These are phyloP conservation scores for Xylaria acuta DNA, from an alignment of 495 filamentous ascomycete species.

Conservation along the genomic window DNA sequence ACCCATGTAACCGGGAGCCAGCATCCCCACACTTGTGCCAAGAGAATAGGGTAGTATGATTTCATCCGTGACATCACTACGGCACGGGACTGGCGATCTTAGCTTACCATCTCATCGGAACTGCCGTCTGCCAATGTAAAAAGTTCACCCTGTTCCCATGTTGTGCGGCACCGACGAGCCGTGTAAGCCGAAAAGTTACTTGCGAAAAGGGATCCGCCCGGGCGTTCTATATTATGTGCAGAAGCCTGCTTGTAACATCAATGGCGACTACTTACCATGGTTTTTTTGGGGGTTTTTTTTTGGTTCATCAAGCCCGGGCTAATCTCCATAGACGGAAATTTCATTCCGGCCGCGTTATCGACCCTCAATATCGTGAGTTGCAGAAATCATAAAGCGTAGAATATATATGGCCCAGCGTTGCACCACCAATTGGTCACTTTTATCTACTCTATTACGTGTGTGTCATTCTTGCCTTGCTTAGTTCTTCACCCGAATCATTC, in stretches of 20 bases:
- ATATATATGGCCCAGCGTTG: conserved; percentile 3
- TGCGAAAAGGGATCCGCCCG: not conserved
- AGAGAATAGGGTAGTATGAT: not conserved
- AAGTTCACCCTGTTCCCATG: not conserved
- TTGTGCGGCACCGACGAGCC: not conserved
- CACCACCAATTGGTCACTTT: not conserved
- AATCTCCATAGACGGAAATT: not conserved
- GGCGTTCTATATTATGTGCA: conserved; percentile 2
- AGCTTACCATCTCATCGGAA: not conserved
- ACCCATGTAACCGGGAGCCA: not conserved
- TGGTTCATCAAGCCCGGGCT: not conserved
- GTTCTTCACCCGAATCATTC: not conserved
- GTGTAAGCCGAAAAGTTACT: not conserved
- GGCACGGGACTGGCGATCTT: conserved; percentile 11
- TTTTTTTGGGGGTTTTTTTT: conserved; percentile 15
- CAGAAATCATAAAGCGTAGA: not conserved
- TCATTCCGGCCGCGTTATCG: not conserved
- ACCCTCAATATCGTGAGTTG: not conserved
- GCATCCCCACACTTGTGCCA: not conserved
- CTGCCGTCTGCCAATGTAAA: not conserved
- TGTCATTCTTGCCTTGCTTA: not conserved
- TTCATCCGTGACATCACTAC: not conserved
- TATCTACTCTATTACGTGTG: not conserved
- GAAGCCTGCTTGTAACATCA: not conserved
- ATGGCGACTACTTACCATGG: not conserved